These are phyloP conservation scores for Leucogyrophana mollusca DNA, from an alignment of 768 basidiomycete species.

Conservation along the genomic window DNA sequence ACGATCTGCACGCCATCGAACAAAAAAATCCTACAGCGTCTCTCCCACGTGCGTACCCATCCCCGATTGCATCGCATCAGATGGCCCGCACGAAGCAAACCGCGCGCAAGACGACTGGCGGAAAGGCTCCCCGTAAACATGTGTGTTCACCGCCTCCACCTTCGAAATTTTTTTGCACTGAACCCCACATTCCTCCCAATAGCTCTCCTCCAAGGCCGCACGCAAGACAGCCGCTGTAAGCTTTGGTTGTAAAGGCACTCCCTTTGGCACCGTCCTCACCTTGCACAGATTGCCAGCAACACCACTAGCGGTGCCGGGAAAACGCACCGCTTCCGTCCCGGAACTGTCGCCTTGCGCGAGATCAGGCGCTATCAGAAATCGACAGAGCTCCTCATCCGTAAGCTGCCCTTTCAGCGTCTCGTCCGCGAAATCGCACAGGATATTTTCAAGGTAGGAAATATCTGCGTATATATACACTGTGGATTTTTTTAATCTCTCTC, in stretches of 20 bases:
- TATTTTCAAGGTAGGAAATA: constrained; percentile 66
- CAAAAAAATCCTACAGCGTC: no score
- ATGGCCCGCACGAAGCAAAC: constrained; percentile 82
- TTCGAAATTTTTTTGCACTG: constrained; percentile 1
- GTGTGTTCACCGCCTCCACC: not conserved
- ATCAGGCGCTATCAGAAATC: constrained; percentile 92
- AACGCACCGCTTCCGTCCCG: no score
- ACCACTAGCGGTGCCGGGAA: constrained; percentile 94
- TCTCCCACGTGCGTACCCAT: no score
- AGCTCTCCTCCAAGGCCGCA: constrained; percentile 75
- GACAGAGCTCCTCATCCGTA: constrained; percentile 94
- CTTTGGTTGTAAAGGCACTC: constrained; percentile 12
- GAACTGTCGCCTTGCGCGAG: constrained; percentile 92
- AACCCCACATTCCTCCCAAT: no score
- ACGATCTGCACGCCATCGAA: no score
- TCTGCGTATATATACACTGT: not conserved
- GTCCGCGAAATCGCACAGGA: constrained; percentile 96
- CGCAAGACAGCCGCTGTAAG: constrained; percentile 45
- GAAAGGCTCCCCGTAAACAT: constrained; percentile 30
- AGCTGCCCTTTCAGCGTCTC: constrained; percentile 92
- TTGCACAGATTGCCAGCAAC: constrained; percentile 29
- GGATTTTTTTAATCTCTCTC: constrained; percentile 4
- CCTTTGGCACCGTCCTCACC: not conserved
- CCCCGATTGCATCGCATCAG: constrained; percentile 20
- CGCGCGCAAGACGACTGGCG: constrained; percentile 81